phyloP scores from a whole-genome alignment of 768 basidiomycete genomes.

The Boletus sensibilis region DNA sequence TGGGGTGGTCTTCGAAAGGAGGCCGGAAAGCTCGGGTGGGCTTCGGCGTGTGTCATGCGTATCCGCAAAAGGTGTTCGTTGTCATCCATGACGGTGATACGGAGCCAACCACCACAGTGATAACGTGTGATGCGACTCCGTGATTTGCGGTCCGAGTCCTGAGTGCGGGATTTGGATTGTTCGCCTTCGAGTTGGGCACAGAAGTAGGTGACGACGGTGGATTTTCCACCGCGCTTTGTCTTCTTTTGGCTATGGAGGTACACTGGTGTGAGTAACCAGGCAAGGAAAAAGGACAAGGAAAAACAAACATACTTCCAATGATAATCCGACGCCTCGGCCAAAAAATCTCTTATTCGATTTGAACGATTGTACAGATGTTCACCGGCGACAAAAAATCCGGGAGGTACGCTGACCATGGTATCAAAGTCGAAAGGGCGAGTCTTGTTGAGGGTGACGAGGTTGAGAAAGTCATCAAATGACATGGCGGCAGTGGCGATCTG shows the following conservation, averaged over 20 bases:
- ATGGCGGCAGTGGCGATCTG: slow-evolving; percentile 38
- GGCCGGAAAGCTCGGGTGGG: slow-evolving; percentile 33
- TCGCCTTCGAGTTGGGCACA: slow-evolving; percentile 36
- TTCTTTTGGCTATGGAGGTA: slow-evolving; percentile 29
- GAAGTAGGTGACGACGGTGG: slow-evolving; percentile 37
- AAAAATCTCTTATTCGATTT: slow-evolving; percentile 34
- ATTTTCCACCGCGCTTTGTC: slow-evolving; percentile 36
- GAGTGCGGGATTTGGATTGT: slow-evolving; percentile 35
- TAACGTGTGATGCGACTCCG: slow-evolving; percentile 35
- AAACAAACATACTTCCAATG: slow-evolving; percentile 34
- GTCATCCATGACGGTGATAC: slow-evolving; percentile 38
- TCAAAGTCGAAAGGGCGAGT: slow-evolving; percentile 34
- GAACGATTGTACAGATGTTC: slow-evolving; percentile 37
- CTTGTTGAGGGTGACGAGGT: slow-evolving; percentile 34
- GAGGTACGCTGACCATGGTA: slow-evolving; percentile 35
- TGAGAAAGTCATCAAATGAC: slow-evolving; percentile 34
- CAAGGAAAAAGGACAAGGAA: background rate
- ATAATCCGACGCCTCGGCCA: slow-evolving; percentile 36
- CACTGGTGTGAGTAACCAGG: background rate
- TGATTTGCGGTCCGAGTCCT: slow-evolving; percentile 35
- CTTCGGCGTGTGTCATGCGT: slow-evolving; percentile 37
- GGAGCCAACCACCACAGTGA: slow-evolving; percentile 36
- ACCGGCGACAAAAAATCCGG: slow-evolving; percentile 32
- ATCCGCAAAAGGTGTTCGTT: slow-evolving; percentile 35
- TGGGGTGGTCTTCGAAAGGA: slow-evolving; percentile 34